Evolutionary conservation across 768 basidiomycete genomes (phyloP), one percentile per base, ranked within the genome.

Genomic region (Kwoniella bestiolae): DNA sequence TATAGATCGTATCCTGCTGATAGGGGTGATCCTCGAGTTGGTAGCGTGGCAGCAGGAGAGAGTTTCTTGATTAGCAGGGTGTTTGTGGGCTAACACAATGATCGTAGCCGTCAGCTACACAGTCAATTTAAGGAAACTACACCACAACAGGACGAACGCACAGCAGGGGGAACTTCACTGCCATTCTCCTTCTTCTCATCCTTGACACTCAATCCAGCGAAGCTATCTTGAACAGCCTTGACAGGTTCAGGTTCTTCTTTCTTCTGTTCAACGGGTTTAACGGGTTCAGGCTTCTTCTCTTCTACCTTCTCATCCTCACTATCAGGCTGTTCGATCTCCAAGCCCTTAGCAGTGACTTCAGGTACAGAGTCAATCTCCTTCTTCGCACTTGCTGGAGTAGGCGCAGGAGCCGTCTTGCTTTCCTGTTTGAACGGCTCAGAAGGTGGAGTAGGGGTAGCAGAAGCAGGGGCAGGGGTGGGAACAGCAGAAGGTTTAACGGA

Each of bases 1-100:
- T 93, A 94, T 38, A 99, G 84, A 81, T 99, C 96, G 77, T 98
- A 96, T 5, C 96, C 96, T 0, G 96, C 96, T 2, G 95, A 87
- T 53, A 93, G 83, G 2, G 87, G 81, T 2, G 91, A 92, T 0
- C 96, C 95, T 55, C 92, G 86, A 9, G 91, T 93, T 2, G 96
- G 96, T 23, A 92, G 78, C 67, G 80, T 89, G 26, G 91, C 96
- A 74, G 88, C 90, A 18, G 87, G 86, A 2, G 91, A 92, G 38
- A 90, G 87, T 34, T 88, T 86, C 78, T 96, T 96, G 77, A 99
- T 86, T 59, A 92, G 86, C 21, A 97, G 69, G 5, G 67, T 66
- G 34, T 69, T 66, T 23, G 64, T 60, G 9, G 76, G 76, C 75
- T 77, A n/a, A n/a, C n/a, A n/a, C n/a, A n/a, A n/a, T n/a, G n/a